Percentiles rank a stretch among this genome's conserved stretches.
These are phyloP conservation scores for Venturia aucupariae DNA, from an alignment of 2,329 filamentous ascomycete species.

Conservation along the genomic window DNA sequence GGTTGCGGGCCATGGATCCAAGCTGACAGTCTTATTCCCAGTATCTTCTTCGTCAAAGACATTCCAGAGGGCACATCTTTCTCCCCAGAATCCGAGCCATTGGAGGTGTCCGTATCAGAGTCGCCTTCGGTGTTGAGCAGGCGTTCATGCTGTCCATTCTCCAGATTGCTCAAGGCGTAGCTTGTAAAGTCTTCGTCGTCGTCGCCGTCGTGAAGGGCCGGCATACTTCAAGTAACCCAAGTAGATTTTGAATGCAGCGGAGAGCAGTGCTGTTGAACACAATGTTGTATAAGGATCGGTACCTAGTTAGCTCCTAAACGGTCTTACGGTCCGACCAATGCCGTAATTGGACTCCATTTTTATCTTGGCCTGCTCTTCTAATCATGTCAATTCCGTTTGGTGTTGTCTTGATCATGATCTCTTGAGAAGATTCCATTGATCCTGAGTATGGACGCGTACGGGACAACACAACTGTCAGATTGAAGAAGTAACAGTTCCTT, in stretches of 20 bases:
- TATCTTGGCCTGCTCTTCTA: neutral
- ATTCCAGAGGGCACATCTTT: neutral
- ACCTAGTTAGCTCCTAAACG: neutral
- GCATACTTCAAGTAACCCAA: neutral
- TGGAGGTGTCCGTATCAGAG: neutral
- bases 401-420: neutral
- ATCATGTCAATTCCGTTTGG: neutral
- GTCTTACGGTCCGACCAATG: neutral
- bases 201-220: neutral
- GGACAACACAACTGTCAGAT: no score
- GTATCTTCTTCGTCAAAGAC: neutral
- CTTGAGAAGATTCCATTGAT: neutral
- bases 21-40: neutral
- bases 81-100: neutral
- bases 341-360: neutral
- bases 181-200: neutral
- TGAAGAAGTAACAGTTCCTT: no score
- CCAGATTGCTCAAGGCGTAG: neutral
- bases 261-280: no score
- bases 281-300: no score
- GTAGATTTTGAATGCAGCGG: no score
- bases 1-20: slow-evolving; percentile 2
- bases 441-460: neutral
- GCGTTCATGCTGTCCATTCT: neutral
- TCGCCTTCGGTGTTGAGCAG: neutral